Base-by-base conservation (phyloP, 2,329 filamentous ascomycete genomes). In the Bipolaris zeicola region DNA sequence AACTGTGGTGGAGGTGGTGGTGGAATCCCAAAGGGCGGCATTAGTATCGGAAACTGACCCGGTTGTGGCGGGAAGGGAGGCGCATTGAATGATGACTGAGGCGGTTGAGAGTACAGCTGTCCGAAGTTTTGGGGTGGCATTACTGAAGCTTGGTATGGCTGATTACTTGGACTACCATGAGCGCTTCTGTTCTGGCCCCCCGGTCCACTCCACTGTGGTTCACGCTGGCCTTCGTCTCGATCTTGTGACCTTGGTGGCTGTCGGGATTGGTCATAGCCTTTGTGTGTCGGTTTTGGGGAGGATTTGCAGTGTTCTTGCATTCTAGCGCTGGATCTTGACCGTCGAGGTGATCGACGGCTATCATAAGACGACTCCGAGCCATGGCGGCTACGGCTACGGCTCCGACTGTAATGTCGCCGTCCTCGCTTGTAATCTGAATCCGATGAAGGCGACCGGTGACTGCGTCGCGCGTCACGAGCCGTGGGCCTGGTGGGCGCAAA, bases 1-100 rank as follows among this genome's bases (percentile, higher is more conserved):
- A 64, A 65, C 10, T 60, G 57, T 33, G 62, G 61, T 7, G 64
- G 62, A 2, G 68, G 66, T 5, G 65, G 64, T 7, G 67, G 67
- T 14, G 62, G 63, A 13, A 58, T 61, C 10, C 45, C 55, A 36
- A 66, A 64, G 6, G 53, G 51, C 37, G 63, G 63, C 50, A 59
- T 61, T 41, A 62, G 62, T 54, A 58, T 58, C 8, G 58, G 54
- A 31, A 60, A 69, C 24, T 64, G 66, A 10, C 59, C 55, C 8
- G 65, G 55, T 18, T 50, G 65, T 8, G 64, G 62, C n/a, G 58
- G 57, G 16, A 68, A 69, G 3, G 62, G 60, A 13, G 65, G 67
- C 11, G 55, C 56, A 53, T 52, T 58, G 34, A 66, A 64, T 2
- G 60, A 55, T n/a, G 57, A 55, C 24, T 61, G 64, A 13, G 60